Base-by-base conservation (phyloP, 2,329 filamentous ascomycete species). In the Aspergillus sp. region DNA sequence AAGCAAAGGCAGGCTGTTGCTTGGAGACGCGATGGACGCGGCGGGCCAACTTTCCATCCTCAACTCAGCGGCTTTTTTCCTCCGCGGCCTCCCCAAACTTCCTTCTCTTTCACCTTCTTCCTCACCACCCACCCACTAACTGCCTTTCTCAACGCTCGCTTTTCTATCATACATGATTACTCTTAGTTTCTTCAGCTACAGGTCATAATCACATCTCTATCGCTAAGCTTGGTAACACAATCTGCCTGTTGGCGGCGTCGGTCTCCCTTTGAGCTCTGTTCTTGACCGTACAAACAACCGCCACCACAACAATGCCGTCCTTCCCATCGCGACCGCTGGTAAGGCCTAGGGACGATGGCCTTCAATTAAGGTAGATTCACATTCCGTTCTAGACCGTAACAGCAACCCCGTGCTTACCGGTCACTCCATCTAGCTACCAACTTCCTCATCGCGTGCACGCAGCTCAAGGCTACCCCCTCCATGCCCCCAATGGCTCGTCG, bases 401-500 rank as follows among this genome's bases (percentile, higher is more conserved):
- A 52, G n/a, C 25, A 30, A 15, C 11, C 4, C 48, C 17, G 19
- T 41, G 51, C 61, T 68, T 32, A 68, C 58, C 30, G 27, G 13
- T 41, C n/a, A 44, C 27, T 19, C 21, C 49, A 44, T 58, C 55
- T 67, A 88, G 86, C 73, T 88, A 88, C 69, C 80, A 86, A 66
- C 80, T 88, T 36, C 81, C 84, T 13, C 82, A 86, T 69, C 83
- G 85, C 66, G 78, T 85, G 60, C 81, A 84, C 73, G 76, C 78
- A 58, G 80, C 85, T 11, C 80, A 81, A 70, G 77, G 83, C 64
- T 88, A 88, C 68, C 86, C 86, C 5, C 71, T 84, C 39, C 78
- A 79, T 62, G 79, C 85, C 19, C 82, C 84, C 21, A 88, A 88
- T 72, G 85, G 85, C 70, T 88, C 86, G 3, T 84, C 83, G 2